A percentile compares a stretch with the other conserved stretches of the same genome.
Conservation (phyloP, 1,284 basidiomycete species). For the Cerioporus squamosus region DNA sequence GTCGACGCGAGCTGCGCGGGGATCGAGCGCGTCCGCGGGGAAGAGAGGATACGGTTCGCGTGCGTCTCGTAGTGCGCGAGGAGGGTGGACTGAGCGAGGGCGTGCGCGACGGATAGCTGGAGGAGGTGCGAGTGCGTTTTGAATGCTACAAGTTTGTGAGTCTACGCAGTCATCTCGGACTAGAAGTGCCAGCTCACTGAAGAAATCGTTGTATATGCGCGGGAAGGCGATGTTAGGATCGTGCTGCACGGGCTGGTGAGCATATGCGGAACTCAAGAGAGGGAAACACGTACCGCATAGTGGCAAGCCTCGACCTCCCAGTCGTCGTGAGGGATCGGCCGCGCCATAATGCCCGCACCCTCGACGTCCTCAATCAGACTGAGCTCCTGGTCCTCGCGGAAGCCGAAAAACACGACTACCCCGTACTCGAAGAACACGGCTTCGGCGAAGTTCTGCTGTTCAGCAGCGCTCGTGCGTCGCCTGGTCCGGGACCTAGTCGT, state of each 20-base stretch:
- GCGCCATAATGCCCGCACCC: conserved; percentile 69
- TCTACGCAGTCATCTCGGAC: conserved; percentile 6
- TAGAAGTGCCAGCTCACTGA: conserved; percentile 58
- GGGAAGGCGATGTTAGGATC: conserved; percentile 86
- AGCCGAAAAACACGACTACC: conserved; percentile 88
- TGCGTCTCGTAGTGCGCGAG: conserved; percentile 88
- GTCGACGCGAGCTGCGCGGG: conserved; percentile 85
- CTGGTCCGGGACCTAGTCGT: conserved; percentile 20
- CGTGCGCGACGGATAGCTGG: conserved; percentile 92
- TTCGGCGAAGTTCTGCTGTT: conserved; percentile 62
- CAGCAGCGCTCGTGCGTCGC: conserved; percentile 14
- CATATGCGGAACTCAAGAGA: neutral
- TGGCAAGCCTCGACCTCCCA: conserved; percentile 94
- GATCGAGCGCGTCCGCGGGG: conserved; percentile 79
- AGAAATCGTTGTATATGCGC: conserved; percentile 91
- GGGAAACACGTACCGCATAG: conserved; percentile 61
- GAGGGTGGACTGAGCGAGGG: conserved; percentile 93
- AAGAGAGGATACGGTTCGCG: conserved; percentile 79
- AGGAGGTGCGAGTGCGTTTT: conserved; percentile 88
- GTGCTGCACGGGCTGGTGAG: conserved; percentile 53
- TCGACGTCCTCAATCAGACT: conserved; percentile 83
- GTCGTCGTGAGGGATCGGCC: conserved; percentile 64
- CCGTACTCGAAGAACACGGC: conserved; percentile 88
- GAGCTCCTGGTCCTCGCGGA: conserved; percentile 76
- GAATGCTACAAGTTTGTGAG: conserved; percentile 58